Percentiles rank a stretch among this genome's conserved stretches.
Conservation (phyloP, 2,329 filamentous ascomycete species). For the Aspergillus caelatus region DNA sequence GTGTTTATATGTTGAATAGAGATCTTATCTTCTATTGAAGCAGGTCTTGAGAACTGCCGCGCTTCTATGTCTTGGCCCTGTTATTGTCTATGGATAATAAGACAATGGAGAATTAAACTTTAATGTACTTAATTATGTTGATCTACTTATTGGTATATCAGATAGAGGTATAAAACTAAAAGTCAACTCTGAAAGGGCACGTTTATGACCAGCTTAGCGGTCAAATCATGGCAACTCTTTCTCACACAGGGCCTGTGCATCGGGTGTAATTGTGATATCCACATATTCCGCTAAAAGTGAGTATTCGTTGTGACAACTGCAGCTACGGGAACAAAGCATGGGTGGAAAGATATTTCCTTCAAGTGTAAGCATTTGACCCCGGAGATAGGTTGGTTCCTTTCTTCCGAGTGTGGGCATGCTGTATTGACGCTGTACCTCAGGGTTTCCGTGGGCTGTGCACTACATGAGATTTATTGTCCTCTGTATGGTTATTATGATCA, state of each 20-base stretch:
- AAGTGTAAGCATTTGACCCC: conserved; percentile 45
- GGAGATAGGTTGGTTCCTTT: conserved; percentile 23
- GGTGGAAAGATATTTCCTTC: conserved; percentile 48
- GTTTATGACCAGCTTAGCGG: conserved; percentile 50
- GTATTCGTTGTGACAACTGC: conserved; percentile 41
- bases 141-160: too few species aligned
- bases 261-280: conserved; percentile 42
- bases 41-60: too few species aligned
- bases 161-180: too few species aligned
- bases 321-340: conserved; percentile 40
- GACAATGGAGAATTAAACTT: too few species aligned
- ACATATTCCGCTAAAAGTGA: conserved; percentile 45
- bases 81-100: too few species aligned
- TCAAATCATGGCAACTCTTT: conserved; percentile 51
- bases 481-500: conserved; percentile 31
- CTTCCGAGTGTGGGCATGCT: neutral
- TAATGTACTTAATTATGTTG: too few species aligned
- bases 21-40: too few species aligned
- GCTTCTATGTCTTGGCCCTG: too few species aligned
- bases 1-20: too few species aligned
- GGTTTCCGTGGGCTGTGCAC: conserved; percentile 52
- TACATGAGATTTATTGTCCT: conserved; percentile 52
- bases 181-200: conserved; percentile 22
- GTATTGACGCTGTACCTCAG: conserved; percentile 16
- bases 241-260: conserved; percentile 48